These are phyloP conservation scores for Asparagopsis taxiformis DNA, from an alignment of 31 red algal genomes.

Conservation along the genomic window DNA sequence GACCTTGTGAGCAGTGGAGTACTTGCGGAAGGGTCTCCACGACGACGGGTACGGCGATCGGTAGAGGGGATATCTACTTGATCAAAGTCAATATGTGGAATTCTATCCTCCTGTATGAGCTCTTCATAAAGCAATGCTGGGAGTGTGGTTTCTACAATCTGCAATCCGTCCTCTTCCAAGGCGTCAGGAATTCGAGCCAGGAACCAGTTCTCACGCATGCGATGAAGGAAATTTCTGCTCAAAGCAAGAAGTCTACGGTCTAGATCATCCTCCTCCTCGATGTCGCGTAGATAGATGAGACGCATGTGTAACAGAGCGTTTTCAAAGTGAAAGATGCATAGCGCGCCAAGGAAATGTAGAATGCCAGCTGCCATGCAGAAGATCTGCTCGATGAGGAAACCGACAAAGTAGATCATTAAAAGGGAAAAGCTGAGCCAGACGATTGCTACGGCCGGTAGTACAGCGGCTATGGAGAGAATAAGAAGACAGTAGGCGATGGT, in stretches of 20 bases:
- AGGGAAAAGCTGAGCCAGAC: slow-evolving; percentile 31
- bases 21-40: background rate
- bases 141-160: slow-evolving; percentile 23
- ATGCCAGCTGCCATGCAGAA: slow-evolving; percentile 18
- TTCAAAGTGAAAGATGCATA: slow-evolving; percentile 31
- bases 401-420: slow-evolving; percentile 31
- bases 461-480: slow-evolving; percentile 28
- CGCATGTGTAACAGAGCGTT: slow-evolving; percentile 34
- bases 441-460: slow-evolving; percentile 21
- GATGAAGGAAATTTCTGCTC: slow-evolving; percentile 28
- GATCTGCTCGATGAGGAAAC: slow-evolving; percentile 29
- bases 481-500: slow-evolving; percentile 20
- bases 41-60: background rate
- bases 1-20: background rate
- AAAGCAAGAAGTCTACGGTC: slow-evolving; percentile 25
- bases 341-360: slow-evolving; percentile 29
- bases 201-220: slow-evolving; percentile 32
- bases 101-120: slow-evolving; percentile 13
- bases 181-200: slow-evolving; percentile 19
- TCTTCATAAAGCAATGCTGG: slow-evolving; percentile 36
- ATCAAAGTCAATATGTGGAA: slow-evolving; percentile 24
- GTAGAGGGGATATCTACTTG: background rate
- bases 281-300: slow-evolving; percentile 34
- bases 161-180: slow-evolving; percentile 29
- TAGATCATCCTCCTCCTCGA: slow-evolving; percentile 8